Evolutionary conservation across 2,329 filamentous ascomycete genomes (phyloP).

Genomic region (Didymella glomerata): DNA sequence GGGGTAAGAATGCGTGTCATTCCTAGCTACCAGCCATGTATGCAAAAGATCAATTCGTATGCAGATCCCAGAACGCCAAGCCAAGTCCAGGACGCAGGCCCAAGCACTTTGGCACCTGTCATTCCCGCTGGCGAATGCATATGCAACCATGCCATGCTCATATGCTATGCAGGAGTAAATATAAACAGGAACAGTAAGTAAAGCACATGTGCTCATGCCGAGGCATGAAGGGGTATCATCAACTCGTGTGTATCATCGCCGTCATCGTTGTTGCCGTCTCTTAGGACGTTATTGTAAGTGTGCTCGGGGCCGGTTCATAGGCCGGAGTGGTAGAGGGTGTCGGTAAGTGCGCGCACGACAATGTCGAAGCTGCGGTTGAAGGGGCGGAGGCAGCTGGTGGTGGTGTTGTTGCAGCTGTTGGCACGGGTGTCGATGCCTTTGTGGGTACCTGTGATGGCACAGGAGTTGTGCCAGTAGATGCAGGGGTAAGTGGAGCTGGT

Average conservation of each 20-base stretch:
- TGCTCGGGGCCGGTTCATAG: slow-evolving; percentile 7
- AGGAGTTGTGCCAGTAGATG: slow-evolving; percentile 22
- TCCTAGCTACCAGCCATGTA: slow-evolving; percentile 11
- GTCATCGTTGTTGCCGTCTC: slow-evolving; percentile 9
- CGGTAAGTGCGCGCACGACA: slow-evolving; percentile 7
- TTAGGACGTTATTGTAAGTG: slow-evolving; percentile 9
- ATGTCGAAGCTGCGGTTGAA: slow-evolving; percentile 4
- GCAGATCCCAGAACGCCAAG: slow-evolving; percentile 36
- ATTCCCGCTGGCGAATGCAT: slow-evolving; percentile 36
- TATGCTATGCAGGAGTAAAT: slow-evolving; percentile 33
- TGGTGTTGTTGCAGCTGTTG: background rate
- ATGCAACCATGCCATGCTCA: slow-evolving; percentile 41
- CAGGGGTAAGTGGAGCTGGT: slow-evolving; percentile 22
- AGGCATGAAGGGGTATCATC: slow-evolving; percentile 34
- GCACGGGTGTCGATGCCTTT: slow-evolving; percentile 3
- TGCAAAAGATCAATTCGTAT: slow-evolving; percentile 18
- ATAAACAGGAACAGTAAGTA: slow-evolving; percentile 11
- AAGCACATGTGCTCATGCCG: slow-evolving; percentile 11
- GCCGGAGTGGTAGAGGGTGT: slow-evolving; percentile 22
- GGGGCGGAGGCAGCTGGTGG: background rate
- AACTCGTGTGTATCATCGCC: slow-evolving; percentile 27
- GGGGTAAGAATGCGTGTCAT: slow-evolving; percentile 14
- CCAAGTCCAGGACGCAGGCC: slow-evolving; percentile 39
- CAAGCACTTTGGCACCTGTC: slow-evolving; percentile 51
- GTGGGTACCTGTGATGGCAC: slow-evolving; percentile 11